Base-by-base conservation (phyloP, 495 filamentous ascomycete species). In the Rhypophila decipiens region DNA sequence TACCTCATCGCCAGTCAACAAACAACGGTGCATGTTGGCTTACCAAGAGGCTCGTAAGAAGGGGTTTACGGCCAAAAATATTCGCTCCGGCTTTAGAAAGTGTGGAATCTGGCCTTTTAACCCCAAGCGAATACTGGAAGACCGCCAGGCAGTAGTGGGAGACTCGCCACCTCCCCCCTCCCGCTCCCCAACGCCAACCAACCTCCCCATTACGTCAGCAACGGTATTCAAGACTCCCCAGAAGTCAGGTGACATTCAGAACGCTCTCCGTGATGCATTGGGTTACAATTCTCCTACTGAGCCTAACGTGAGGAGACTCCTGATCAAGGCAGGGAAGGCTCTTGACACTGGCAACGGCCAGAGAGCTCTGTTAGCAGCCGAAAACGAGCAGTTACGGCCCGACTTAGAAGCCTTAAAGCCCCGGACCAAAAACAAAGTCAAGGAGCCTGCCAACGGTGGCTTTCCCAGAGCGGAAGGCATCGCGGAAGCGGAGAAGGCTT, bases 81-180 rank as follows among this genome's bases (percentile, higher is more conserved):
- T 52, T 2, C 45, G 1, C 38, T 47, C 38, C 12, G 39, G 50
- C 39, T 52, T 52, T 33, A 27, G 19, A 35, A 42, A 47, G n/a
- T 37, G 36, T 13, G 23, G 50, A 0, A 52, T 52, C 15, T 52
- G 23, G 39, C 44, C 44, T 11, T 17, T 43, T 0, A 47, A 44
- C 18, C 38, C 23, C 11, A 13, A 4, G 1, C 0, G 12, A 12
- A n/a, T 52, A 11, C 18, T 52, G 2, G 34, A 52, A 19, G 39
- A 52, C 39, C 44, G 27, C 2, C 4, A 43, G 15, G 50, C 44
- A 0, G 11, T 52, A 9, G 0, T 48, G 22, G 18, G 23, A 24
- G 34, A 3, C 27, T 31, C 27, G 27, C 27, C 27, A 31, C 27
- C 27, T 31, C 27, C 27, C 27, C 27, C 27, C 27, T 31, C 27